Evolutionary conservation across 805 yeast genomes (phyloP), one percentile per base, ranked within the genome.

Genomic region (Wickerhamomyces xylosicus): DNA sequence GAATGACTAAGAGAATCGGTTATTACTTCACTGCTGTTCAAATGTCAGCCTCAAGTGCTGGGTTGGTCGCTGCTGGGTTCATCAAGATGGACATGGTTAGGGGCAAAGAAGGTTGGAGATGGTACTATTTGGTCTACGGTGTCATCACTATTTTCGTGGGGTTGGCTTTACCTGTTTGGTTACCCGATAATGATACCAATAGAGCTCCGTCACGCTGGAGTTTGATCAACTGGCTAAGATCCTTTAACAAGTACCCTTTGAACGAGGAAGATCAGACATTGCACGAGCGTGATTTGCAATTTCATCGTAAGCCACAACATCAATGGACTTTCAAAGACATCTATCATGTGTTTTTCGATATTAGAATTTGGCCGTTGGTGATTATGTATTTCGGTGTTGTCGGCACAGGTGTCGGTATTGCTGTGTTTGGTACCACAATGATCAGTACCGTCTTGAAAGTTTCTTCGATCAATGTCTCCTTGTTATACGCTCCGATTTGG

Each of bases 351-450:
- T 47, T 83, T 17, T 49, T 65, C 25, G 95, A 86, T 54, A 52
- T 69, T 34, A 67, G 92, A 46, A 66, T 80, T 32, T 85, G 89
- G 89, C 92, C 95, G 1, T 59, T 86, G 42, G 65, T 84, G 34
- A 66, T 85, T 61, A 85, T 85, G 95, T 86, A 85, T 60, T 86
- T 85, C 56, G 95, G 95, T 15, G 95, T 83, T 18, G 95, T 85
- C 20, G 95, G 95, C 35, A 76, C 85, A 14, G 95, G 95, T 1
- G 79, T 71, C 52, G 95, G 95, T 25, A 63, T 85, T 37, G 86
- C 87, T 22, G 89, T 80, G 17, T 85, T 81, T 59, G 95, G 89
- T 4, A 79, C 95, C 3, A 77, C 90, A 7, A 72, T 85, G 47
- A 79, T 85, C 49, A 59, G 68, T 37, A 70, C 72, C 4, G 76